Evolutionary conservation across 805 yeast genomes (phyloP), one percentile per base, ranked within the genome.

Genomic region (Phaffomyces antillensis): DNA sequence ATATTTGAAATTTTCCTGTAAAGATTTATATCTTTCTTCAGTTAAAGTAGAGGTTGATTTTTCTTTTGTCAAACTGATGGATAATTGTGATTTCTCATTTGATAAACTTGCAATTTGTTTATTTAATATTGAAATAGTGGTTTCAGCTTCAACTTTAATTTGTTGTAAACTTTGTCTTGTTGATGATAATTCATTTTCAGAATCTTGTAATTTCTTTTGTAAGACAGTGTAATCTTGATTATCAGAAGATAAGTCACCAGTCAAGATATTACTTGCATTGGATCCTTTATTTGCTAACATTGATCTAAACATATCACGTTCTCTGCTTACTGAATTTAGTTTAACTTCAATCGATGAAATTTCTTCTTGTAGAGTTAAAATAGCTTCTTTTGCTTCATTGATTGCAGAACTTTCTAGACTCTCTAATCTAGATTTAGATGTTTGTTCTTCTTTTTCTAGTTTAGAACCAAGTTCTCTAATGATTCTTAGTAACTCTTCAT

Each of bases 401-500:
- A 76, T 68, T 0, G 78, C 79, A 4, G 66, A 64, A 18, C 71
- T 68, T 51, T 77, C 81, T 20, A 73, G 47, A 12, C 60, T 64
- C 42, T 63, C 64, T 25, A 63, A 46, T 48, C 66, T 59, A 26
- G 67, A 68, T 31, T 60, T 59, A 7, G 61, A 56, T 7, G 49
- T 40, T 15, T 56, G 55, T 52, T 86, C 95, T 41, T 77, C 76
- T 7, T 60, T 63, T 58, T 90, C 96, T 44, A 90, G 66, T 55
- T 80, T 78, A 35, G 73, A 70, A 11, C 91, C 95, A 16, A 91
- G 67, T 41, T 76, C 77, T 50, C 98, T 74, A 1, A 86, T 78
- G 2, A 85, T 77, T 33, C 71, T 66, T 32, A 89, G 64, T 25
- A 91, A 70, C 42, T 87, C 85, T 52, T 81, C 78, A 58, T 91